Conservation (phyloP, 495 filamentous ascomycete genomes). For the Massariosphaeria phaeospora region DNA sequence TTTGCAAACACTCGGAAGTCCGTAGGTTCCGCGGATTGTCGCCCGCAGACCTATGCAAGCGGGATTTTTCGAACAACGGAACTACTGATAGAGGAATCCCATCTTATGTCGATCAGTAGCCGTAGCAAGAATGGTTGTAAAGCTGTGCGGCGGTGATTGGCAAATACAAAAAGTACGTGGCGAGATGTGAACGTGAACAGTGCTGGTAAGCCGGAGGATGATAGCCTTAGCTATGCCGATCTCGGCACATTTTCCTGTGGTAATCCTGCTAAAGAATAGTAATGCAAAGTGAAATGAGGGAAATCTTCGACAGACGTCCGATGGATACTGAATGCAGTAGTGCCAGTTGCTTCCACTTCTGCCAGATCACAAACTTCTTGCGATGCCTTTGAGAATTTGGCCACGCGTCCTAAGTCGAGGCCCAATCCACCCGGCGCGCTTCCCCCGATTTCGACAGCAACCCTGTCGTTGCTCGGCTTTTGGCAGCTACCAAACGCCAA, state of each 20-base stretch:
- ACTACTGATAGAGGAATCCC: too few relatives aligned
- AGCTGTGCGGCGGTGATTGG: background rate
- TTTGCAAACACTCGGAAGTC: too few relatives aligned
- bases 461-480: too few relatives aligned
- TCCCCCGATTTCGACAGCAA: conserved; percentile 18
- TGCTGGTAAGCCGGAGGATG: background rate
- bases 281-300: conserved; percentile 11
- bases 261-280: conserved; percentile 13
- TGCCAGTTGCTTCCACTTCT: too few relatives aligned
- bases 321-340: conserved; percentile 20
- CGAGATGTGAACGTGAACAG: too few relatives aligned
- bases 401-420: background rate
- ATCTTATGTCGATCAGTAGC: too few relatives aligned
- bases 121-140: background rate
- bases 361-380: too few relatives aligned
- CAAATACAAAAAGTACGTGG: too few relatives aligned
- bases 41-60: too few relatives aligned
- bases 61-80: too few relatives aligned
- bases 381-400: background rate
- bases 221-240: conserved; percentile 1
- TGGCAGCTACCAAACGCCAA: too few relatives aligned
- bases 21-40: too few relatives aligned
- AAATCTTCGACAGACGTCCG: conserved; percentile 25
- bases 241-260: conserved; percentile 23
- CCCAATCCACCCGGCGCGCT: background rate